phyloP scores from a whole-genome alignment of 1,284 basidiomycete genomes.

The Ceratobasidium papillatum region DNA sequence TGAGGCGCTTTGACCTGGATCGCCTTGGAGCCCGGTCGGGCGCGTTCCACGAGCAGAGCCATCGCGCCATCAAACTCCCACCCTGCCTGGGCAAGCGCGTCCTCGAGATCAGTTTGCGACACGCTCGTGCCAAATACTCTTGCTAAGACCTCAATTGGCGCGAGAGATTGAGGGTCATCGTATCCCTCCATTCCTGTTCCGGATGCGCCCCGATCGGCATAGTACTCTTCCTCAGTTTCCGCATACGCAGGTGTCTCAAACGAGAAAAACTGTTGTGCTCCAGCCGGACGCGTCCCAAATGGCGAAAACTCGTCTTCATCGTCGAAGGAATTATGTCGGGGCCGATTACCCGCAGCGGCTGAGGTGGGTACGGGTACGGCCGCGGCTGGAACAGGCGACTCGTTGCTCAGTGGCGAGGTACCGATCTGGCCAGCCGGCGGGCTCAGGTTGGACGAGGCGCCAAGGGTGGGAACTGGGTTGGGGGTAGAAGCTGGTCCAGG shows the following conservation, averaged over 20 bases:
- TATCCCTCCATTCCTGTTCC: constrained; percentile 53
- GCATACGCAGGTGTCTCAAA: constrained; percentile 18
- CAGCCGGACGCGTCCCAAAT: constrained; percentile 51
- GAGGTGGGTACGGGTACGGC: constrained; percentile 48
- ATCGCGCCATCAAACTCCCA: constrained; percentile 97
- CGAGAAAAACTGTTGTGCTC: constrained; percentile 18
- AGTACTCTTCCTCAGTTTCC: constrained; percentile 32
- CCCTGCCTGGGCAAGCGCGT: constrained; percentile 84
- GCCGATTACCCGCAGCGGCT: constrained; percentile 46
- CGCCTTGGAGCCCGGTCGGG: constrained; percentile 53
- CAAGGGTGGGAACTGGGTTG: constrained; percentile 47
- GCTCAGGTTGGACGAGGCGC: constrained; percentile 46
- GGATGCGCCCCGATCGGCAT: not conserved
- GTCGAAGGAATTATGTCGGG: constrained; percentile 43
- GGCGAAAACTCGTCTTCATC: constrained; percentile 66
- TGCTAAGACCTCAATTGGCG: constrained; percentile 93
- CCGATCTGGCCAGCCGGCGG: constrained; percentile 43
- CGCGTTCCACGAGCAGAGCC: constrained; percentile 86
- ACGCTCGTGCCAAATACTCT: constrained; percentile 91
- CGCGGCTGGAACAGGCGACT: constrained; percentile 39
- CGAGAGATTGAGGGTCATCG: constrained; percentile 58
- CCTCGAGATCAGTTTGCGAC: constrained; percentile 90
- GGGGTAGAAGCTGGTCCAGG: constrained; percentile 40
- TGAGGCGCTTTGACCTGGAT: constrained; percentile 28
- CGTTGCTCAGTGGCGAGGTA: constrained; percentile 43